Conservation (phyloP, 176 grass and related monocot species). For the Avena atlantica region DNA sequence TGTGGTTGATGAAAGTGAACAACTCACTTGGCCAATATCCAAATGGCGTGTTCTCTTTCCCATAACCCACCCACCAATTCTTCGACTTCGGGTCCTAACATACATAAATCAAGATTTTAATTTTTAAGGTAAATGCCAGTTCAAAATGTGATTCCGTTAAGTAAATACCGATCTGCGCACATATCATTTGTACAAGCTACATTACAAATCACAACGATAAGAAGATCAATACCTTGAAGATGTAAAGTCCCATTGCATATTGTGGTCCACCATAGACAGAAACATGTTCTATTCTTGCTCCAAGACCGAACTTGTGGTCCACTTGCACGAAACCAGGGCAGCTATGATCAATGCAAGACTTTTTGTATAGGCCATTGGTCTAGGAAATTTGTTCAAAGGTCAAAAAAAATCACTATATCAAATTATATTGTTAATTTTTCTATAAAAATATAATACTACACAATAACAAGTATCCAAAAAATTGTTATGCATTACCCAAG, state of each 20-base stretch:
- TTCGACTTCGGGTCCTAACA: slow-evolving; percentile 5
- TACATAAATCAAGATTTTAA: neutral
- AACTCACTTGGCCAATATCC: slow-evolving; percentile 43
- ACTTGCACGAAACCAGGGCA: slow-evolving; percentile 52
- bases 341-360: neutral
- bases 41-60: neutral
- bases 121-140: neutral
- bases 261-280: slow-evolving; percentile 31
- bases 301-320: neutral
- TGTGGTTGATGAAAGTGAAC: neutral
- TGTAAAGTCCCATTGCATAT: neutral
- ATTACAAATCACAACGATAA: neutral
- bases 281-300: neutral
- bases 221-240: slow-evolving; percentile 35
- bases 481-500: slow-evolving; percentile 17
- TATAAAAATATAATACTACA: neutral
- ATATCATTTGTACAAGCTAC: neutral
- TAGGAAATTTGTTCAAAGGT: neutral
- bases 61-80: slow-evolving; percentile 35
- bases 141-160: neutral
- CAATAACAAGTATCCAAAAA: neutral
- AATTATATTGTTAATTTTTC: neutral
- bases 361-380: neutral
- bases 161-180: too few species aligned
- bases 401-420: neutral